Base-by-base conservation (phyloP, 2,329 filamentous ascomycete species). In the Fusarium circinatum region DNA sequence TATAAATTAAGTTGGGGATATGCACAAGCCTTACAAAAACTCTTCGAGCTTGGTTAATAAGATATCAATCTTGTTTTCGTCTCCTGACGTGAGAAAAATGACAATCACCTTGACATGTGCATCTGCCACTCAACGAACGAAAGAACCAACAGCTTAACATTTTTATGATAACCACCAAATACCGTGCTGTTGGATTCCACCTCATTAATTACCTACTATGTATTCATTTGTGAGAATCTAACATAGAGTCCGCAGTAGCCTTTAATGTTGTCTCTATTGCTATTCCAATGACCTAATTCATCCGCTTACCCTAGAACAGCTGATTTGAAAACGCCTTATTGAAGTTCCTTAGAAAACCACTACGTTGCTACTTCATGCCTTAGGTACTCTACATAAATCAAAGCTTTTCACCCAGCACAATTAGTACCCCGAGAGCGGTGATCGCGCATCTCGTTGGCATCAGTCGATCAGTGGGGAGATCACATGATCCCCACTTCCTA, bases 401-500 rank as follows among this genome's bases (percentile, higher is more conserved):
- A n/a, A 30, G 12, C 8, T 20, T 20, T 58, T 30, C 24, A 36
- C 6, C 4, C 14, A 5, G 14, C 14, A 4, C 24, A 14, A 10
- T 34, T 10, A 36, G 17, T 12, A 24, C 22, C 18, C n/a, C 20
- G 12, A n/a, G n/a, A 30, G 51, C 58, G 65, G 44, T 34, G 58
- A 70, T 26, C 51, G 51, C 65, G 65, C 65, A 58, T 52, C 51
- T 57, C 26, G 28, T 41, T 52, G 44, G 44, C 49, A 66, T 71
- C 49, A 47, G 45, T 55, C 47, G 28, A 64, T 74, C 30, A 55
- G 71, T 74, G 71, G 71, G 41, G 71, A 57, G 55, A 62, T 73
- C 71, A 73, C 71, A 73, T 73, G 71, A 71, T 73, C 57, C 38
- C 57, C 47, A 49, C 26, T 48, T 60, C 15, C 39, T 44, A 71